Evolutionary conservation across 352 stramenopile species (phyloP), one percentile per base, ranked within the genome.

Genomic region (Sclerospora graminicola): DNA sequence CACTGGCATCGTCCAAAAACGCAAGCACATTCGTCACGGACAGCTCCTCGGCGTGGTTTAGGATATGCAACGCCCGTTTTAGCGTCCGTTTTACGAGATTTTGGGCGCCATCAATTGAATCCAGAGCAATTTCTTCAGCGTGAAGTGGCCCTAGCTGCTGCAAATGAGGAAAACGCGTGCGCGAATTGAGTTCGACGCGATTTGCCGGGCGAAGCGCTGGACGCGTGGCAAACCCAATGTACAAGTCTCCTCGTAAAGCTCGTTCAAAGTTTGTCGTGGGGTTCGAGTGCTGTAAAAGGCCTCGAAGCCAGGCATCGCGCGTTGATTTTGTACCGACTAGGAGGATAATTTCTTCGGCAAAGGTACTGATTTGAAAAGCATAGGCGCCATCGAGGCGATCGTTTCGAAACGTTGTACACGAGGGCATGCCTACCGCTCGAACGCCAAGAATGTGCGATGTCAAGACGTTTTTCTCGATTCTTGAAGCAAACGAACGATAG

Each of bases 321-420:
- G 74, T 66, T 10, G 75, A 74, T 27, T 66, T 61, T 8, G 67
- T 82, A 14, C 62, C 57, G 13, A 87, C 65, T 36, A 72, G 87
- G n/a, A 89, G 42, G 13, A 84, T 56, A 31, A 87, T 80, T 52
- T 89, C 69, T 36, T 89, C 74, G 0, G 69, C 69, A 36, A 89
- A 78, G 13, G 69, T 87, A 30, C 63, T 82, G 45, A 89, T 74
- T 44, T 84, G 65, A 9, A 89, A 49, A 13, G 63, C 72, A 51
- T 73, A 89, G 33, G 58, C 68, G 5, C 66, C 53, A 16, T 51
- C 45, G 1, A 50, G 37, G 13, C 13, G n/a, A n/a, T n/a, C n/a
- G n/a, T n/a, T n/a, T n/a, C n/a, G 26, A 35, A 54, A 59, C 9
- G 41, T 36, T 11, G 24, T 40, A 46, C 13, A 11, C 30, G 48